phyloP scores from a whole-genome alignment of 441 rosid species.

The Erodium moschatum region DNA sequence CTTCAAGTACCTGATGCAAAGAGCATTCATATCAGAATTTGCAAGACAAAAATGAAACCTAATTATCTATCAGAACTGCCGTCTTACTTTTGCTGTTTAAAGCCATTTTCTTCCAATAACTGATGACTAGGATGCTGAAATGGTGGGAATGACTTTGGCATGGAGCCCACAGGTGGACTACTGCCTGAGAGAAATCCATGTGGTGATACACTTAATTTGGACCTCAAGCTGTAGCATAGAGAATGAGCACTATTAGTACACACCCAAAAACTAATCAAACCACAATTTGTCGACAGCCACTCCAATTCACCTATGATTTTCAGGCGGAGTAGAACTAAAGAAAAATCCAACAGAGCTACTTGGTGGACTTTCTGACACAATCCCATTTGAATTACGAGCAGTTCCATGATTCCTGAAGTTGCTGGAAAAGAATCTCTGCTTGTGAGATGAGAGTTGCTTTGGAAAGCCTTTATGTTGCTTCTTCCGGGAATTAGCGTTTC shows the following conservation, averaged over 20 bases:
- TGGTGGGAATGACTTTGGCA: conserved; percentile 84
- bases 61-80: conserved; percentile 7
- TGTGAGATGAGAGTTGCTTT: conserved; percentile 57
- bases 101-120: conserved; percentile 90
- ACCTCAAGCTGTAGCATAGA: conserved; percentile 47
- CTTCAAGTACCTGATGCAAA: conserved; percentile 65
- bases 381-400: conserved; percentile 41
- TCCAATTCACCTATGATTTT: conserved; percentile 62
- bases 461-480: conserved; percentile 54
- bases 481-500: conserved; percentile 35
- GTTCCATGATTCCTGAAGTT: conserved; percentile 65
- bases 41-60: background rate
- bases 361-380: conserved; percentile 85
- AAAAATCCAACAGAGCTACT: conserved; percentile 86
- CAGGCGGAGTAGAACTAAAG: conserved; percentile 96
- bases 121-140: conserved; percentile 97
- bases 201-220: conserved; percentile 74
- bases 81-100: conserved; percentile 88
- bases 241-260: conserved; percentile 9
- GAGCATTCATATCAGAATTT: conserved; percentile 22
- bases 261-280: conserved; percentile 6
- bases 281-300: background rate
- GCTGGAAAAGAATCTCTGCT: conserved; percentile 74
- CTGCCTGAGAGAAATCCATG: conserved; percentile 59
- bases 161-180: conserved; percentile 92